Conservation (phyloP, 495 filamentous ascomycete species). For the Chaetomium fimeti region DNA sequence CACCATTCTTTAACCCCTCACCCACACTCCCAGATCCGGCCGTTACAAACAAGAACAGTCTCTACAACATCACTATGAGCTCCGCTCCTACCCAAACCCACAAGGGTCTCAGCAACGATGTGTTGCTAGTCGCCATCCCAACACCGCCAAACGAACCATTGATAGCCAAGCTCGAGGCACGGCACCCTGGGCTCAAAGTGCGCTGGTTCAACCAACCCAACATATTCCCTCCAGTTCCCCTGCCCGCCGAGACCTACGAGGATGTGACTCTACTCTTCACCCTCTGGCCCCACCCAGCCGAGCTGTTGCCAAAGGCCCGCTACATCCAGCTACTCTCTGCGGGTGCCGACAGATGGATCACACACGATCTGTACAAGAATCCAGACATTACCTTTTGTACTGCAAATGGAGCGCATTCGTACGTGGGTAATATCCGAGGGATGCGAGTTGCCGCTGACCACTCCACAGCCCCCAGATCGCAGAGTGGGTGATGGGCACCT, state of each 20-base stretch:
- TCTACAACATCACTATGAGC: slow-evolving; percentile 12
- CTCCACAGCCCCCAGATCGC: slow-evolving; percentile 41
- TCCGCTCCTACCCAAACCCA: background rate
- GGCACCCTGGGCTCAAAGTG: slow-evolving; percentile 34
- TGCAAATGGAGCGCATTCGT: slow-evolving; percentile 35
- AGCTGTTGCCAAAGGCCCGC: slow-evolving; percentile 32
- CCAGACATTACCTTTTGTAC: slow-evolving; percentile 35
- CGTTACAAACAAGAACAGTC: background rate
- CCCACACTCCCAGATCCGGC: background rate
- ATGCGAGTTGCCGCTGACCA: background rate
- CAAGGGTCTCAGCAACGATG: slow-evolving; percentile 22
- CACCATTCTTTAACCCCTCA: background rate
- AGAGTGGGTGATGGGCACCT: slow-evolving; percentile 48
- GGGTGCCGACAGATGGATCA: slow-evolving; percentile 37
- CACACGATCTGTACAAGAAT: slow-evolving; percentile 32
- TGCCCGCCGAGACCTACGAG: slow-evolving; percentile 26
- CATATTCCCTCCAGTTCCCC: background rate
- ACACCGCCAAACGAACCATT: slow-evolving; percentile 26
- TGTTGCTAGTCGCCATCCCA: slow-evolving; percentile 25
- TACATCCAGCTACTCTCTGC: slow-evolving; percentile 38
- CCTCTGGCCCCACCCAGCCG: slow-evolving; percentile 23
- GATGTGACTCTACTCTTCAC: slow-evolving; percentile 34
- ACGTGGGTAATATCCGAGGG: background rate
- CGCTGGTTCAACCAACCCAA: slow-evolving; percentile 28
- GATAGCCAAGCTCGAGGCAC: slow-evolving; percentile 27